Evolutionary conservation across 2,329 filamentous ascomycete genomes (phyloP).

Genomic region (Proliferodiscus dingleyae): DNA sequence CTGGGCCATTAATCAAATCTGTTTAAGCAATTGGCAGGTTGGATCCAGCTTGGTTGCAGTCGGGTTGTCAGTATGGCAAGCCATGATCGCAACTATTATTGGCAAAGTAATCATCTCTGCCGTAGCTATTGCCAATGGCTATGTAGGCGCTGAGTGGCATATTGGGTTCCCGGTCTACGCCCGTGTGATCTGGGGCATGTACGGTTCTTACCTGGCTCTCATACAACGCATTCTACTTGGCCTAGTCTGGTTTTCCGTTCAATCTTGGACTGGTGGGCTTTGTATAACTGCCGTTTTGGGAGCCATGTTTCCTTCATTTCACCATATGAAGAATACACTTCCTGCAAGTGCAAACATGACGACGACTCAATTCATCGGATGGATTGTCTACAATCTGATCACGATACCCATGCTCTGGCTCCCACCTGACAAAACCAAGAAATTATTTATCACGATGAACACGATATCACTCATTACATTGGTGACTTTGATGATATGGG

Average conservation of each 20-base stretch:
- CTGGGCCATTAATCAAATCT: constrained; percentile 38
- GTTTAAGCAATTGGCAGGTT: constrained; percentile 7
- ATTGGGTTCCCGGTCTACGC: constrained; percentile 40
- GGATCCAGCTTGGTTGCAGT: constrained; percentile 30
- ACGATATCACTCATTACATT: constrained; percentile 29
- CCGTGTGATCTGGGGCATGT: constrained; percentile 38
- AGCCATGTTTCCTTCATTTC: constrained; percentile 33
- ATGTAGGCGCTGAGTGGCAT: constrained; percentile 37
- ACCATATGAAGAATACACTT: constrained; percentile 33
- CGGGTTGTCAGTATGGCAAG: constrained; percentile 39
- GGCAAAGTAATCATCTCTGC: constrained; percentile 35
- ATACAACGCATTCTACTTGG: constrained; percentile 37
- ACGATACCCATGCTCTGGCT: constrained; percentile 39
- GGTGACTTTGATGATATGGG: constrained; percentile 35
- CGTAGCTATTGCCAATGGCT: constrained; percentile 34
- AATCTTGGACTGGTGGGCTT: constrained; percentile 23
- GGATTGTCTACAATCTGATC: constrained; percentile 35
- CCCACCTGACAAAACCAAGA: constrained; percentile 37
- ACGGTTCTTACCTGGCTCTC: constrained; percentile 37
- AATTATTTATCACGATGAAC: constrained; percentile 28
- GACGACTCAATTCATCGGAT: constrained; percentile 34
- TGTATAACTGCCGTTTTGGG: constrained; percentile 38
- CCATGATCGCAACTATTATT: constrained; percentile 36
- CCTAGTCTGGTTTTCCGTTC: constrained; percentile 33
- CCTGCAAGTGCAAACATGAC: constrained; percentile 31